A percentile compares a stretch with the other conserved stretches of the same genome.
Evolutionary conservation across 345 rosid species (phyloP).

Genomic region (Dovyalis caffra): DNA sequence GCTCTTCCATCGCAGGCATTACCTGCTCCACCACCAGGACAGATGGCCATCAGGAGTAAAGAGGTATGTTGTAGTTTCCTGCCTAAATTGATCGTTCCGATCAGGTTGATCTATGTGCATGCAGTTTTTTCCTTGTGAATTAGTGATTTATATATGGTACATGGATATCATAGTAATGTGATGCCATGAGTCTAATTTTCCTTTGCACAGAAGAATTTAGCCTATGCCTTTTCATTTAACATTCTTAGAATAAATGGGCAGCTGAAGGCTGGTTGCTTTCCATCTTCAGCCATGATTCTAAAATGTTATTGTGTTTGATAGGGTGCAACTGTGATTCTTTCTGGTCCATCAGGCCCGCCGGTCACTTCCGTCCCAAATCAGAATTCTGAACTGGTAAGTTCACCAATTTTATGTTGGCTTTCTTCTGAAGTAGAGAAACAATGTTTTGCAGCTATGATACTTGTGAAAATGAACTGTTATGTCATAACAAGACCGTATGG

Average conservation of each 20-base stretch:
- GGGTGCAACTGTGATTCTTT: conserved; percentile 89
- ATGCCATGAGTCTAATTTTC: background rate
- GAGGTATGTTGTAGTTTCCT: conserved; percentile 57
- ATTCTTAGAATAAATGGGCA: background rate
- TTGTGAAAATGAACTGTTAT: background rate
- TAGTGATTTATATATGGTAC: background rate
- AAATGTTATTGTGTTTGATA: conserved; percentile 38
- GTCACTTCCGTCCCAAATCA: conserved; percentile 78
- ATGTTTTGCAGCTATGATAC: background rate
- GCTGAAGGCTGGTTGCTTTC: conserved; percentile 1
- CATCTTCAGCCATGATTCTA: conserved; percentile 18
- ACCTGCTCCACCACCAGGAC: conserved; percentile 99
- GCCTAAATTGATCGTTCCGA: background rate
- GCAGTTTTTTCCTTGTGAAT: background rate
- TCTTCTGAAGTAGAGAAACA: background rate
- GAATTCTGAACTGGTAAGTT: conserved; percentile 85
- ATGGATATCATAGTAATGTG: background rate
- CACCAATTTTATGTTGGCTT: background rate
- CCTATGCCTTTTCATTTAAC: background rate
- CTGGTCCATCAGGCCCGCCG: conserved; percentile 99
- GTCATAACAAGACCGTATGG: background rate
- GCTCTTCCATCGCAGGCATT: conserved; percentile 98
- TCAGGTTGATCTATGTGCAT: background rate
- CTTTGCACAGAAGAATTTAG: background rate
- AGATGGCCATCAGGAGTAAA: conserved; percentile 98